Evolutionary conservation across 805 yeast species (phyloP).

Genomic region (Metschnikowia bowlesiae): DNA sequence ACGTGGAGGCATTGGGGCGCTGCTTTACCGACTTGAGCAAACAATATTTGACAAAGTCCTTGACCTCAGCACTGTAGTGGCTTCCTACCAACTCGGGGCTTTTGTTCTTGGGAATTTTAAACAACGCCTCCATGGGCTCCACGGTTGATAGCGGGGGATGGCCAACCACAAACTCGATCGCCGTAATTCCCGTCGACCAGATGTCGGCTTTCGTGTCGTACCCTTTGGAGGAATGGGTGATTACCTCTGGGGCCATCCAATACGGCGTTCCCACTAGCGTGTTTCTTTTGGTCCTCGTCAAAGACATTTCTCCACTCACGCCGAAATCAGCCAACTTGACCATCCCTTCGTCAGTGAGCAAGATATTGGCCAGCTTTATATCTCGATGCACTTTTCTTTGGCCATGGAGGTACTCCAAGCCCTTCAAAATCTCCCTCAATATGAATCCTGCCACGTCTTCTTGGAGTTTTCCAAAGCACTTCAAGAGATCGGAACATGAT

Average conservation of each 20-base stretch:
- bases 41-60: slow-evolving; percentile 64
- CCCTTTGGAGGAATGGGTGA: slow-evolving; percentile 45
- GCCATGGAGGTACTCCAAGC: slow-evolving; percentile 70
- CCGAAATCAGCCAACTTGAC: slow-evolving; percentile 92
- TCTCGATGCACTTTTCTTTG: slow-evolving; percentile 83
- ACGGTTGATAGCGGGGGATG: slow-evolving; percentile 70
- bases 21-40: slow-evolving; percentile 58
- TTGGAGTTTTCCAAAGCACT: slow-evolving; percentile 46
- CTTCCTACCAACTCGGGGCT: slow-evolving; percentile 56
- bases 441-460: slow-evolving; percentile 53
- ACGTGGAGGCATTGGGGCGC: slow-evolving; percentile 57
- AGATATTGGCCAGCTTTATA: slow-evolving; percentile 83
- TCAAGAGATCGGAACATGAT: slow-evolving; percentile 74
- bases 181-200: slow-evolving; percentile 94
- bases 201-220: slow-evolving; percentile 87
- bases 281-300: slow-evolving; percentile 46
- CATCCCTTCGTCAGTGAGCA: slow-evolving; percentile 62
- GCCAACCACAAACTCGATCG: slow-evolving; percentile 80
- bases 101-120: slow-evolving; percentile 59
- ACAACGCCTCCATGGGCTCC: slow-evolving; percentile 74
- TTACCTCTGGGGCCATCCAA: slow-evolving; percentile 99
- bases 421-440: slow-evolving; percentile 58
- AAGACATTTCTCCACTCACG: slow-evolving; percentile 76
- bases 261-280: slow-evolving; percentile 94
- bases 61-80: slow-evolving; percentile 46